Evolutionary conservation across 352 stramenopile species (phyloP).

Genomic region (Phytophthora europaea): DNA sequence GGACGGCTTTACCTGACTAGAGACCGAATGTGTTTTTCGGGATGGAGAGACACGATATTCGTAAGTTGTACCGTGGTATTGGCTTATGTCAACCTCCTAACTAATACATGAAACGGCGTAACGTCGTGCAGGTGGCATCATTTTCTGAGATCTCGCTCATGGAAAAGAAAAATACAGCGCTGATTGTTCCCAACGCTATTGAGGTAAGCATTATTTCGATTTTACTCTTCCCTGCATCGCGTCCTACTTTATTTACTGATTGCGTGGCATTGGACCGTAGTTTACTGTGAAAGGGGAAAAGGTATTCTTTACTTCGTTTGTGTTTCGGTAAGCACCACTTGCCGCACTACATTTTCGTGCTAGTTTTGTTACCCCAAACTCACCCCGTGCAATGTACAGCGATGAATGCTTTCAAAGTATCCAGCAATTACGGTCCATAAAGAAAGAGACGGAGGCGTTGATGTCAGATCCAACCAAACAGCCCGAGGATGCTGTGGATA

Average conservation of each 20-base stretch:
- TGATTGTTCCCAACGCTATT: constrained; percentile 89
- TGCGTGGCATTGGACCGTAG: constrained; percentile 33
- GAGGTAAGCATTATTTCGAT: constrained; percentile 53
- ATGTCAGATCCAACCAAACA: constrained; percentile 42
- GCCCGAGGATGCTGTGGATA: constrained; percentile 1
- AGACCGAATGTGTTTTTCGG: constrained; percentile 82
- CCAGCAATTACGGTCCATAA: constrained; percentile 79
- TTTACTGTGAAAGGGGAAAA: constrained; percentile 75
- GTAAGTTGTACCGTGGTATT: constrained; percentile 40
- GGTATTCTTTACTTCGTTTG: constrained; percentile 86
- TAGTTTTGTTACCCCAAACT: background rate
- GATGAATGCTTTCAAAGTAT: constrained; percentile 89
- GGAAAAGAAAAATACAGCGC: constrained; percentile 88
- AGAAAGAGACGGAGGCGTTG: constrained; percentile 72
- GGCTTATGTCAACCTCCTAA: constrained; percentile 1
- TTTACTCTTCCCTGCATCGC: background rate
- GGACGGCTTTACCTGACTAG: constrained; percentile 83
- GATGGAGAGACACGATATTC: constrained; percentile 85
- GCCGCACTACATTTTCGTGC: background rate
- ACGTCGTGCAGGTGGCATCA: constrained; percentile 62
- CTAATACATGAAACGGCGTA: background rate
- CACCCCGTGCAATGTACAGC: constrained; percentile 38
- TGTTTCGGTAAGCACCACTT: constrained; percentile 66
- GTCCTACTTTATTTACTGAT: background rate
- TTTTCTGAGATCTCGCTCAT: constrained; percentile 79